phyloP scores from a whole-genome alignment of 202 grass and related monocot genomes.

The Hordeum pubiflorum region DNA sequence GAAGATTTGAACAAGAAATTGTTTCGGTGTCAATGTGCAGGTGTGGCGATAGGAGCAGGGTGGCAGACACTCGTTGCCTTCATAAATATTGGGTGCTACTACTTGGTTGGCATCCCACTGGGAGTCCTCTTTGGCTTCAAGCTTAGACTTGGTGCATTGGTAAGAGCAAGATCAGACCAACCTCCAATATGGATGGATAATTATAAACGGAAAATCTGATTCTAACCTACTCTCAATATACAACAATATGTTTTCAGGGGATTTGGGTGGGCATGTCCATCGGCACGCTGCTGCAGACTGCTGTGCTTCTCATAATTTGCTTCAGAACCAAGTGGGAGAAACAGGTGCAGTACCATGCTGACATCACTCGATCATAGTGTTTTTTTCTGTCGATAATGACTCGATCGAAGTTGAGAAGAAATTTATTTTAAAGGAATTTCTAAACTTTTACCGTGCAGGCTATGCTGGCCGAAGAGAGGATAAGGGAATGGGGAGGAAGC shows the following conservation, averaged over 20 bases:
- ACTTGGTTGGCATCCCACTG: conserved; percentile 70
- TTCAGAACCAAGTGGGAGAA: conserved; percentile 85
- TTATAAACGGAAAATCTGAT: neutral
- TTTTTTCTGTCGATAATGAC: neutral
- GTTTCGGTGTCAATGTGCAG: conserved; percentile 23
- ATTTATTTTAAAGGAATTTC: neutral
- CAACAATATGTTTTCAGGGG: conserved; percentile 32
- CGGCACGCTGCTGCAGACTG: conserved; percentile 72
- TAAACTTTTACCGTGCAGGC: conserved; percentile 35
- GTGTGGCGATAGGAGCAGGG: conserved; percentile 87
- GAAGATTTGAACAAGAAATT: neutral
- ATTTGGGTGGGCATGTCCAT: conserved; percentile 90
- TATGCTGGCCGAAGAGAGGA: conserved; percentile 53
- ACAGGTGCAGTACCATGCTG: conserved; percentile 38
- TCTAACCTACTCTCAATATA: neutral
- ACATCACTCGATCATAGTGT: neutral
- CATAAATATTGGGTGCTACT: conserved; percentile 82
- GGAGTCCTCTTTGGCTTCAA: conserved; percentile 79
- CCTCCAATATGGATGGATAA: neutral
- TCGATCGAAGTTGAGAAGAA: neutral
- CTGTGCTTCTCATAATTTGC: conserved; percentile 51
- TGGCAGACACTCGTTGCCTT: conserved; percentile 81
- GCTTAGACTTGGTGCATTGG: conserved; percentile 56
- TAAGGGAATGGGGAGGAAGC: conserved; percentile 69
- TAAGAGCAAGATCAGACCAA: conserved; percentile 15